A percentile compares a stretch with the other conserved stretches of the same genome.
Evolutionary conservation across 768 basidiomycete genomes (phyloP).

Genomic region (Naganishia antarctica): DNA sequence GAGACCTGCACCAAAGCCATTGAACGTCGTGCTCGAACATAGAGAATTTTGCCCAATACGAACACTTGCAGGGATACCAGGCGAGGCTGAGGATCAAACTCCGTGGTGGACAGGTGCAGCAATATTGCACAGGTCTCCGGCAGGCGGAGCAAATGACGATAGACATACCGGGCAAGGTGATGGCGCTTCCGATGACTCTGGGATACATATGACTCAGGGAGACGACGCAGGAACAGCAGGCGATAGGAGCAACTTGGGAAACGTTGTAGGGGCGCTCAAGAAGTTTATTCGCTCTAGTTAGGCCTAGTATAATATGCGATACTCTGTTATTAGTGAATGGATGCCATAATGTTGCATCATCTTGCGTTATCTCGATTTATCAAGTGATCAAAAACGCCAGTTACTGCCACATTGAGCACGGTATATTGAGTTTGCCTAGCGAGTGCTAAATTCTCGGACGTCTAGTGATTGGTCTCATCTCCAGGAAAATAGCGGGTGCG

Average conservation of each 20-base stretch:
- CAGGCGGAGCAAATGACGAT: background rate
- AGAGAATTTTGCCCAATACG: constrained; percentile 19
- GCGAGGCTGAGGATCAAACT: background rate
- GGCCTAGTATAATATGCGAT: background rate
- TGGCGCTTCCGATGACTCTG: background rate
- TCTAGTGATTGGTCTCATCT: too few relatives aligned
- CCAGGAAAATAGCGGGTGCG: too few relatives aligned
- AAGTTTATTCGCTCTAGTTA: background rate
- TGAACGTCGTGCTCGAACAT: constrained; percentile 7
- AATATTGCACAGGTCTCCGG: constrained; percentile 1
- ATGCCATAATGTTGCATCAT: too few relatives aligned
- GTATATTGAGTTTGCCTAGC: too few relatives aligned
- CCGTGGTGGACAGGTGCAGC: constrained; percentile 10
- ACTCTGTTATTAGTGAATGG: too few relatives aligned
- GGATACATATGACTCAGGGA: background rate
- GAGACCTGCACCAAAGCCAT: background rate
- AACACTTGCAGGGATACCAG: background rate
- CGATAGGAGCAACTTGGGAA: background rate
- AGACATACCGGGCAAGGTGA: too few relatives aligned
- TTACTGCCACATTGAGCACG: too few relatives aligned
- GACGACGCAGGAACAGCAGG: background rate
- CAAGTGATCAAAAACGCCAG: too few relatives aligned
- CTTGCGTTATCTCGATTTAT: too few relatives aligned
- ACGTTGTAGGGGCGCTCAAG: background rate
- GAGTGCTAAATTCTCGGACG: too few relatives aligned